Percentiles rank a stretch among this genome's conserved stretches.
Conservation (phyloP, 495 filamentous ascomycete species). For the Podospora appendiculata region DNA sequence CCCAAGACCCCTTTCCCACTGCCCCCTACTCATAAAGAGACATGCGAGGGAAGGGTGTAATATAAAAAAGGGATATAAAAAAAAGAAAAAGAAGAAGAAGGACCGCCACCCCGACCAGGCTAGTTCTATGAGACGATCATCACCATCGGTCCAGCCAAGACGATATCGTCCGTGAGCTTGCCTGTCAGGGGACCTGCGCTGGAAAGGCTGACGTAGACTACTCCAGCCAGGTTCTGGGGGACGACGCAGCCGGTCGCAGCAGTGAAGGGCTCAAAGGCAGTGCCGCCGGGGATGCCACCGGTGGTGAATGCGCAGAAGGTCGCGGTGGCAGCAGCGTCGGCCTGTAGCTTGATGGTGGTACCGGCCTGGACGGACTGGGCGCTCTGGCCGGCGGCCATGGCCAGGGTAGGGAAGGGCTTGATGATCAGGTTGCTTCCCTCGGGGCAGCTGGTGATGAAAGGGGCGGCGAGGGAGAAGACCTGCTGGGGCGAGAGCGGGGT, state of each 20-base stretch:
- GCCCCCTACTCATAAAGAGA: background rate
- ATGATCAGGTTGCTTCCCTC: constrained; percentile 48
- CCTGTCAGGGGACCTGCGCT: constrained; percentile 33
- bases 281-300: constrained; percentile 42
- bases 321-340: constrained; percentile 32
- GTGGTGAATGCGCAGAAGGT: constrained; percentile 51
- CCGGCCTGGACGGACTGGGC: constrained; percentile 38
- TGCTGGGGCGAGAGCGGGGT: constrained; percentile 47
- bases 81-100: background rate
- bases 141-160: constrained; percentile 44
- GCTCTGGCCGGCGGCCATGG: constrained; percentile 36
- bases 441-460: constrained; percentile 55
- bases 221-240: constrained; percentile 42
- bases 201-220: constrained; percentile 47
- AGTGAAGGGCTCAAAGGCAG: constrained; percentile 42
- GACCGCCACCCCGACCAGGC: constrained; percentile 1
- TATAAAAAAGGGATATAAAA: background rate
- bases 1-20: background rate
- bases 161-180: constrained; percentile 41
- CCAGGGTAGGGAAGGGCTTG: constrained; percentile 48
- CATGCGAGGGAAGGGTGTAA: background rate
- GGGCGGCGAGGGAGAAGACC: constrained; percentile 57
- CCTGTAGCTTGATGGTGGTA: constrained; percentile 31
- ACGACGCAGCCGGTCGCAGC: constrained; percentile 40
- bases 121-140: constrained; percentile 38